Conservation (phyloP, 2,329 filamentous ascomycete species). For the Beauveria sp. region DNA sequence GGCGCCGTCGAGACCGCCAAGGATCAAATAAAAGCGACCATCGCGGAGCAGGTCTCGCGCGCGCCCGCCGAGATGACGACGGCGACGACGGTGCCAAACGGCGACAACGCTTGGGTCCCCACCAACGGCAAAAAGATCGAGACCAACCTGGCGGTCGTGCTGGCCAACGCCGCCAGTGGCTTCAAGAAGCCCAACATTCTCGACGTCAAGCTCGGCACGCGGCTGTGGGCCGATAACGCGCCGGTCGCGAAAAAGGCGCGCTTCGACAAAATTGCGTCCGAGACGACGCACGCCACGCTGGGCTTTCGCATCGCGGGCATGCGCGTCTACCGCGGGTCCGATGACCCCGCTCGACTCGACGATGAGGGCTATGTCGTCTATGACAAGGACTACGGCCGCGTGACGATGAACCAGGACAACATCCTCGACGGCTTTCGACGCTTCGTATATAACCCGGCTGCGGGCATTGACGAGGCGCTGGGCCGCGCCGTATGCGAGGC, state of each 20-base stretch:
- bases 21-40: conserved; percentile 25
- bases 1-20: conserved; percentile 26
- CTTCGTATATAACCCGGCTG: conserved; percentile 50
- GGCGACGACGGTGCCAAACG: conserved; percentile 15
- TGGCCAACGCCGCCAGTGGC: conserved; percentile 75
- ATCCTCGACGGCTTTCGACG: conserved; percentile 45
- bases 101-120: conserved; percentile 34
- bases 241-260: conserved; percentile 49
- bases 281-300: conserved; percentile 52
- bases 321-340: conserved; percentile 52
- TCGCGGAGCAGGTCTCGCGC: conserved; percentile 25
- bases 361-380: conserved; percentile 51
- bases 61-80: conserved; percentile 12
- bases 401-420: conserved; percentile 44
- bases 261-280: conserved; percentile 50
- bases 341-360: conserved; percentile 42
- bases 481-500: conserved; percentile 46
- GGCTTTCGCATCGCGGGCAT: conserved; percentile 60
- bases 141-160: conserved; percentile 72
- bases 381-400: conserved; percentile 55
- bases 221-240: conserved; percentile 75
- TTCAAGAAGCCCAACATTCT: conserved; percentile 83
- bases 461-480: conserved; percentile 51
- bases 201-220: conserved; percentile 82
- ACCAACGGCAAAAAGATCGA: conserved; percentile 54